Evolutionary conservation across 441 rosid genomes (phyloP), one percentile per base, ranked within the genome.

Genomic region (Adansonia madagascariensis): DNA sequence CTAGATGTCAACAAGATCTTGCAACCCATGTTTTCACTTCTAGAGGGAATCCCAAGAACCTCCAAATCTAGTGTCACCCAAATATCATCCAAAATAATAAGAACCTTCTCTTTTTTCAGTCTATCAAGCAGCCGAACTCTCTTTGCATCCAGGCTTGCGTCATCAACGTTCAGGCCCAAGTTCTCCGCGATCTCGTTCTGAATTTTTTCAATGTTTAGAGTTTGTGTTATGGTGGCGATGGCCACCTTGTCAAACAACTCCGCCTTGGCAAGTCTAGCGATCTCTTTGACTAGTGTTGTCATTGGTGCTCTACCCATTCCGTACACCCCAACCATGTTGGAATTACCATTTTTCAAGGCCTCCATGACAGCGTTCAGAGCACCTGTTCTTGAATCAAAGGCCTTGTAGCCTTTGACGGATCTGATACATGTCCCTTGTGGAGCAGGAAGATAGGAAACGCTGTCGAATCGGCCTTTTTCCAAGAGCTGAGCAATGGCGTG

Each of bases 1-100:
- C 22, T 22, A 3, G 60, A 70, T 22, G 74, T 22, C 60, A 70
- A 50, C 74, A 49, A 22, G 43, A 69, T 22, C 39, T 68, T 68
- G 39, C 18, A 68, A 11, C 73, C 57, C 7, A 11, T 69, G 18
- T 49, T 15, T 53, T 24, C 11, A 69, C 31, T 57, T 9, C 39
- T 22, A 59, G 15, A 8, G 31, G 39, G 39, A 22, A 66, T 11
- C 9, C 24, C 71, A 66, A 66, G 53, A 10, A 14, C 71, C 46
- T 64, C 50, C 12, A 82, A 52, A 17, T 81, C 78, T 10, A 81
- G 53, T 49, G 59, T 9, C 55, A n/a, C 72, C 15, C 53, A 3
- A 43, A 67, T 44, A 18, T 66, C 55, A 43, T 67, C 72, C 27
- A 67, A 67, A 44, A 44, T 44, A 9, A 67, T 11, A 9, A 66